phyloP scores from a whole-genome alignment of 2,329 filamentous ascomycete genomes.

The Camillea tinctor region DNA sequence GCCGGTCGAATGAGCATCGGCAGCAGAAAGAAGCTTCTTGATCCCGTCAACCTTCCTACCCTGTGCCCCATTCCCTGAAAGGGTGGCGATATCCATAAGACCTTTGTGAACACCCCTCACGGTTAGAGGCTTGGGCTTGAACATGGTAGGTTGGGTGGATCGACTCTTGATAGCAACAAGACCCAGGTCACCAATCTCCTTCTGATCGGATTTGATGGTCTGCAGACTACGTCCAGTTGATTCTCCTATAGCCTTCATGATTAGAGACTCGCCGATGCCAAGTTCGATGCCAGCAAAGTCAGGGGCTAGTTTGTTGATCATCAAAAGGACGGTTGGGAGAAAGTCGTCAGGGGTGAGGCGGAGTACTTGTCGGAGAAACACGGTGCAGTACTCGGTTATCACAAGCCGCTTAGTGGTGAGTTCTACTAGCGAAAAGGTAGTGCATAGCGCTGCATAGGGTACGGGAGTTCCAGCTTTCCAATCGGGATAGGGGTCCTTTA shows the following conservation, averaged over 20 bases:
- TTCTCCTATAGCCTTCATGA: conserved; percentile 98
- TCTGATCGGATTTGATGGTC: conserved; percentile 93
- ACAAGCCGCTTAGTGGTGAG: conserved; percentile 88
- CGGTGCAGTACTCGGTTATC: conserved; percentile 84
- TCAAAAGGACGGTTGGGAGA: conserved; percentile 83
- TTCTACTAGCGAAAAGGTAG: conserved; percentile 91
- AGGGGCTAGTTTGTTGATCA: conserved; percentile 97
- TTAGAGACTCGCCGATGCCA: conserved; percentile 96
- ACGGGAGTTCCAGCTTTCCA: conserved; percentile 89
- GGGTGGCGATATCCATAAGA: conserved; percentile 82
- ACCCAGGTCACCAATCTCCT: conserved; percentile 93
- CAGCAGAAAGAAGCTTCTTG: conserved; percentile 92
- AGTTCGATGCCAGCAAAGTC: conserved; percentile 96
- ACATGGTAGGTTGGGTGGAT: conserved; percentile 95
- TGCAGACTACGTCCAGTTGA: conserved; percentile 83
- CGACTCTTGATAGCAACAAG: conserved; percentile 94
- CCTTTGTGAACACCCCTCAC: conserved; percentile 84
- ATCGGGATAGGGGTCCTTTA: conserved; percentile 86
- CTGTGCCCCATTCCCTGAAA: conserved; percentile 83
- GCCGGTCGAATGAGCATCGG: conserved; percentile 69
- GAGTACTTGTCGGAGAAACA: conserved; percentile 92
- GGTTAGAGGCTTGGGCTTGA: conserved; percentile 90
- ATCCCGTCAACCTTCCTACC: conserved; percentile 89
- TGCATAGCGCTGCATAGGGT: conserved; percentile 91
- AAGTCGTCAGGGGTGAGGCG: conserved; percentile 85